Conservation (phyloP, 2,329 filamentous ascomycete species). For the Talaromyces sp. region DNA sequence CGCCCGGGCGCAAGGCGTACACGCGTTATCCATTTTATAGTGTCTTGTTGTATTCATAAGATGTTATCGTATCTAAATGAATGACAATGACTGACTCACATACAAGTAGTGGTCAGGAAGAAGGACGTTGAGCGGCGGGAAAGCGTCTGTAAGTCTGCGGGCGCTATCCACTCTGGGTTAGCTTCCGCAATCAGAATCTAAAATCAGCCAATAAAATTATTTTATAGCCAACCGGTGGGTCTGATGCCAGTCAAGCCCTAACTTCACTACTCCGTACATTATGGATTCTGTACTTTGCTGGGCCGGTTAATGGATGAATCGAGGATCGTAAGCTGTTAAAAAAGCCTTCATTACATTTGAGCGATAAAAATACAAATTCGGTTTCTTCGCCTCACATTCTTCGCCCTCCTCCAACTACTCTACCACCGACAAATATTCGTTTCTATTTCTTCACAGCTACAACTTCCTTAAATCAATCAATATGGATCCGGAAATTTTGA, state of each 20-base stretch:
- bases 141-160: neutral
- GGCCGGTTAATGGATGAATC: too few species aligned
- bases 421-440: neutral
- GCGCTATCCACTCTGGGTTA: neutral
- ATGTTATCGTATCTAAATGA: neutral
- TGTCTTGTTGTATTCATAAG: neutral
- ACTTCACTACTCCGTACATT: neutral
- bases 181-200: neutral
- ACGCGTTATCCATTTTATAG: constrained; percentile 2
- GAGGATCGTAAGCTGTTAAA: too few species aligned
- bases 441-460: neutral
- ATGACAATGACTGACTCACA: neutral
- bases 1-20: neutral
- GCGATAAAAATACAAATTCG: neutral
- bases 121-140: neutral
- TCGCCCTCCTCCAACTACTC: neutral
- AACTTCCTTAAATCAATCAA: neutral
- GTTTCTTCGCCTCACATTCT: neutral
- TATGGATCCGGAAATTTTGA: neutral
- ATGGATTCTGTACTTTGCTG: neutral
- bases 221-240: neutral
- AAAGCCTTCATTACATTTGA: neutral
- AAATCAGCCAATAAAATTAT: neutral
- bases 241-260: neutral
- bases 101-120: too few species aligned